These are phyloP conservation scores for Nigrograna mackinnonii DNA, from an alignment of 2,329 filamentous ascomycete genomes.

Conservation along the genomic window DNA sequence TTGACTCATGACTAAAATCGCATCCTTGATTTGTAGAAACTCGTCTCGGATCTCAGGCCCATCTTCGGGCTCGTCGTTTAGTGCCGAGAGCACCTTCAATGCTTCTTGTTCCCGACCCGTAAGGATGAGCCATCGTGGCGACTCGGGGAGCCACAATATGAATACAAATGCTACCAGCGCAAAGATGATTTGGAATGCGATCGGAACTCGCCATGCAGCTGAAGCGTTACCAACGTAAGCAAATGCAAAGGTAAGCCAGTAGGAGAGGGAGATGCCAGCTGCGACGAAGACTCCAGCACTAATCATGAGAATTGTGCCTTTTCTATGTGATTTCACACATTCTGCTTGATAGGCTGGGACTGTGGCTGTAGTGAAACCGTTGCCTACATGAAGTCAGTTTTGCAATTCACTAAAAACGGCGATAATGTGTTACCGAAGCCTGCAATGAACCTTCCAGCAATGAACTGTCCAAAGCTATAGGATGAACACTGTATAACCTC, in stretches of 20 bases:
- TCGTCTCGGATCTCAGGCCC: conserved; percentile 39
- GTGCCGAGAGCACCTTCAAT: conserved; percentile 30
- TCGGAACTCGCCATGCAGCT: conserved; percentile 56
- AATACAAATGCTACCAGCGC: conserved; percentile 58
- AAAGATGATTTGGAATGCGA: conserved; percentile 62
- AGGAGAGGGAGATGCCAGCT: conserved; percentile 52
- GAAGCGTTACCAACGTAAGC: conserved; percentile 44
- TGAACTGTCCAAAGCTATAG: conserved; percentile 53
- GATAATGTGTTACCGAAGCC: conserved; percentile 51
- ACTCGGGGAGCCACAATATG: conserved; percentile 57
- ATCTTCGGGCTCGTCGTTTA: conserved; percentile 29
- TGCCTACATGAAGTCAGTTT: conserved; percentile 37
- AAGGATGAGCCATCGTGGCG: conserved; percentile 61
- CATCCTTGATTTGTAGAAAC: conserved; percentile 43
- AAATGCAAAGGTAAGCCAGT: conserved; percentile 59
- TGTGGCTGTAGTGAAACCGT: conserved; percentile 56
- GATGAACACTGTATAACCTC: conserved; percentile 53
- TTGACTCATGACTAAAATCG: conserved; percentile 33
- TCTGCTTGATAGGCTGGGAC: conserved; percentile 58
- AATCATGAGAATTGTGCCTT: conserved; percentile 53
- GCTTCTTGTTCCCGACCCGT: conserved; percentile 56
- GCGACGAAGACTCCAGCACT: conserved; percentile 55
- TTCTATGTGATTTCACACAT: conserved; percentile 46
- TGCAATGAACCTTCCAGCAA: conserved; percentile 53
- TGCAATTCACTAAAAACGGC: conserved; percentile 42